Base-by-base conservation (phyloP, 176 grass and related monocot genomes). In the Triticum turgidum region DNA sequence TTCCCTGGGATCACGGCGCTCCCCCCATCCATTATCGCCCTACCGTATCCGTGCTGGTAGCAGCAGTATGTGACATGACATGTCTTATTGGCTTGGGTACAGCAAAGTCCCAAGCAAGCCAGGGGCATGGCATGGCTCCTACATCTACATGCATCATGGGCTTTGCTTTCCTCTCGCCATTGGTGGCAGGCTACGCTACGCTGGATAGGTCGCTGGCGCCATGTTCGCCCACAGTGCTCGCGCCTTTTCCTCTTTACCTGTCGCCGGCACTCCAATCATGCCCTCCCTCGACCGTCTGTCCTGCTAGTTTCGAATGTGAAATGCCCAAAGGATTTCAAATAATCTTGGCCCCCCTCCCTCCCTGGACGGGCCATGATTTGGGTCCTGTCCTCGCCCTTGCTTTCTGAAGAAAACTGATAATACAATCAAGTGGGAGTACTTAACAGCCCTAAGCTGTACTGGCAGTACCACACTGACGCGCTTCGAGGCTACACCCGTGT, bases 231-330 rank as follows among this genome's bases (percentile, higher is more conserved):
- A 76, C 73, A 76, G 73, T 76, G 44, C 35, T 41, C 35, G 20
- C 72, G 45, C 73, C 65, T 68, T 89, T 89, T 62, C n/a, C 78
- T 61, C 77, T 89, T 81, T 89, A 85, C 4, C 47, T 77, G 88
- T 77, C 73, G 83, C 15, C 80, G 83, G 80, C 20, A 1, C 25
- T 76, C 37, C 88, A 69, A 89, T 89, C 69, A 89, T 85, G 81
- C 24, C 4, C 67, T 44, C 45, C 67, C 33, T 17, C 49, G 4
- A 15, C 13, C 47, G 47, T 51, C 47, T 51, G 47, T 4, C 0
- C 1, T 52, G 14, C 14, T 54, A 17, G 8, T 9, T 9, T 42
- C 8, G 49, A 52, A 17, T 52, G 49, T 52, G 49, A 52, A 52
- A 52, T 5, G 49, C 49, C 49, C 0, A 6, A 52, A 15, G 51